A percentile compares a stretch with the other conserved stretches of the same genome.
Evolutionary conservation across 306 rosid species (phyloP).

Genomic region (Erythrophleum fordii): DNA sequence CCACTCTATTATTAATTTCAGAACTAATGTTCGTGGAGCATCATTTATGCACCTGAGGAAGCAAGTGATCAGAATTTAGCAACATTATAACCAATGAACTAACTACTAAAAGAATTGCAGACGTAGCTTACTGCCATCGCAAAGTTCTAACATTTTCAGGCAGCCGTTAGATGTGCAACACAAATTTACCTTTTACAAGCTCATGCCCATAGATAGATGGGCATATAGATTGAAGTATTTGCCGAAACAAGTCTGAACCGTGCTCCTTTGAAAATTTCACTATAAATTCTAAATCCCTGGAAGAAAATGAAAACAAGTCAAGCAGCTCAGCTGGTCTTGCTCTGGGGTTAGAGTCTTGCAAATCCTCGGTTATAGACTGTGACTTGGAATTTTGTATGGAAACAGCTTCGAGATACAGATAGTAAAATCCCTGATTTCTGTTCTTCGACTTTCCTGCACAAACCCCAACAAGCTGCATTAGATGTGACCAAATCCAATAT

Average conservation of each 20-base stretch:
- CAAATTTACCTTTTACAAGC: conserved; percentile 83
- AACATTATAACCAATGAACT: not conserved
- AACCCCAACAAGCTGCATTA: conserved; percentile 34
- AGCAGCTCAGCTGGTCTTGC: conserved; percentile 69
- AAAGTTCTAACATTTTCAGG: conserved; percentile 2
- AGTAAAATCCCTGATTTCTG: conserved; percentile 91
- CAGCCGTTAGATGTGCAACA: not conserved
- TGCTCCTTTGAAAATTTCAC: conserved; percentile 75
- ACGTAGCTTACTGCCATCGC: not conserved
- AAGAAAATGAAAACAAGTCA: conserved; percentile 80
- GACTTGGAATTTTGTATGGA: conserved; percentile 86
- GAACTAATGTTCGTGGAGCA: conserved; percentile 13
- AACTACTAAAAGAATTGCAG: not conserved
- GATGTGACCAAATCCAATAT: conserved; percentile 25
- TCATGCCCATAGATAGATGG: conserved; percentile 99
- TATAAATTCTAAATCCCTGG: conserved; percentile 88
- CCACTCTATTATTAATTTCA: conserved; percentile 17
- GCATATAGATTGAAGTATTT: conserved; percentile 89
- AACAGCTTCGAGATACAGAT: conserved; percentile 87
- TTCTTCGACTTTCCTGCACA: conserved; percentile 82
- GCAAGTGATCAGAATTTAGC: not conserved
- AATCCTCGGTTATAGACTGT: conserved; percentile 63
- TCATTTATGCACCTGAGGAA: conserved; percentile 6
- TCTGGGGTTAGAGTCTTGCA: conserved; percentile 62
- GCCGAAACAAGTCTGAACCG: conserved; percentile 83